These are phyloP conservation scores for Pythium myriotylum DNA, from an alignment of 352 stramenopile species.

Conservation along the genomic window DNA sequence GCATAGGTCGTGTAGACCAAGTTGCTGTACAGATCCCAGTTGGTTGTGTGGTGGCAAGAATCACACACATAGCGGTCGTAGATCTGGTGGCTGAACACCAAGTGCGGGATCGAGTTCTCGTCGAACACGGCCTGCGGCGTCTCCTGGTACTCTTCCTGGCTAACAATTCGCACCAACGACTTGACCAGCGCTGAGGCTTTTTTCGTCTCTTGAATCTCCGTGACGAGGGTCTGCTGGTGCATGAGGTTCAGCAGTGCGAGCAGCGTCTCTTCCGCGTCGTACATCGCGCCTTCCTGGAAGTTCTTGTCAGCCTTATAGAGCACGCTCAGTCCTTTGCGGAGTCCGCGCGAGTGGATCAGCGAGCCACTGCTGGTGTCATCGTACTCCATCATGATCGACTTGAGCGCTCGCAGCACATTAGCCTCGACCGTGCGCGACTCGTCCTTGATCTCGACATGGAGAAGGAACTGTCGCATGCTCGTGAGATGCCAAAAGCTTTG, in stretches of 20 bases:
- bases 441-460: constrained; percentile 88
- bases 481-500: constrained; percentile 92
- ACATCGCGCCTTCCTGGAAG: constrained; percentile 88
- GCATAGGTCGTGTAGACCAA: constrained; percentile 85
- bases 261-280: constrained; percentile 84
- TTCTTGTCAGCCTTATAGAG: constrained; percentile 85
- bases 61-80: constrained; percentile 82
- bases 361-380: constrained; percentile 79
- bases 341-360: constrained; percentile 66
- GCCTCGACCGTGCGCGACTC: constrained; percentile 64
- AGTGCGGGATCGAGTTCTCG: constrained; percentile 84
- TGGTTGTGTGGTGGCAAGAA: constrained; percentile 57
- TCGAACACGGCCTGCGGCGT: constrained; percentile 76
- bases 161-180: constrained; percentile 71
- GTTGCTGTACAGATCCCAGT: constrained; percentile 84
- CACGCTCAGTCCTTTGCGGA: constrained; percentile 84
- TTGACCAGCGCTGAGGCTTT: constrained; percentile 77
- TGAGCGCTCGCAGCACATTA: constrained; percentile 76
- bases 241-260: constrained; percentile 85
- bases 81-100: constrained; percentile 88
- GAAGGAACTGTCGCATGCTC: constrained; percentile 83
- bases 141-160: constrained; percentile 62
- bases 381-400: constrained; percentile 83
- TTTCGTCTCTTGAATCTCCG: constrained; percentile 72
- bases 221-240: constrained; percentile 80